Conservation (phyloP, 139 green algal genomes). For the Chlamydomonas sphaeroides region DNA sequence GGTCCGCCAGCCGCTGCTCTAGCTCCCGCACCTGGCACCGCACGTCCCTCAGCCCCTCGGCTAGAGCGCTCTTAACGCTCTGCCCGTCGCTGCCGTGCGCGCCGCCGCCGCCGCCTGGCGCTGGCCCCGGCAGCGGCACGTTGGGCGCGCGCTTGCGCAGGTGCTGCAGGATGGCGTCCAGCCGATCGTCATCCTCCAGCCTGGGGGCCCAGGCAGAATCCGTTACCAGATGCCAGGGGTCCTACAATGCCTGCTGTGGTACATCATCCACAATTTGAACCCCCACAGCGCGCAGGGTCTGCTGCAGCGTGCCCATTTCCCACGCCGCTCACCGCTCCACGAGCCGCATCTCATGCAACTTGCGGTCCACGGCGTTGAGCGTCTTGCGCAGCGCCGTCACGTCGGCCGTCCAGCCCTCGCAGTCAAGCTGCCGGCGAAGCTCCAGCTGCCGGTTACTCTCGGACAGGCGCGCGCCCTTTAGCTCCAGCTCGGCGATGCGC, state of each 20-base stretch:
- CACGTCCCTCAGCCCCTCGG: constrained; percentile 39
- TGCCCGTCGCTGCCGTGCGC: background rate
- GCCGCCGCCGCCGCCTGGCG: background rate
- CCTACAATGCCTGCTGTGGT: no score
- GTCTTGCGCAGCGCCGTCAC: constrained; percentile 47
- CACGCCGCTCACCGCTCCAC: constrained; percentile 60
- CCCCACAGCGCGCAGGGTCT: no score
- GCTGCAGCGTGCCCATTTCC: no score
- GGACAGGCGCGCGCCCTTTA: constrained; percentile 20
- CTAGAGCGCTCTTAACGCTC: constrained; percentile 44
- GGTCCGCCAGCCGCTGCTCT: constrained; percentile 22
- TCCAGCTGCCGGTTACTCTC: constrained; percentile 50
- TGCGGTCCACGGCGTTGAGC: constrained; percentile 74
- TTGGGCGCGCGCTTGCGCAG: constrained; percentile 56
- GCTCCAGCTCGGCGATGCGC: constrained; percentile 70
- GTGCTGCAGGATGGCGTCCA: constrained; percentile 66
- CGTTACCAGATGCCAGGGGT: no score
- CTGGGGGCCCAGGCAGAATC: no score
- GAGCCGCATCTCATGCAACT: constrained; percentile 81
- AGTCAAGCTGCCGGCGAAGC: constrained; percentile 26
- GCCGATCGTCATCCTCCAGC: constrained; percentile 67
- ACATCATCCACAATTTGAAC: no score
- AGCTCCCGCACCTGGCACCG: constrained; percentile 23
- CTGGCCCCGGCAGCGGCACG: constrained; percentile 8
- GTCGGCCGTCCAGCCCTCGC: constrained; percentile 36